Evolutionary conservation across 306 rosid species (phyloP).

Genomic region (Cotoneaster glaucophyllus): DNA sequence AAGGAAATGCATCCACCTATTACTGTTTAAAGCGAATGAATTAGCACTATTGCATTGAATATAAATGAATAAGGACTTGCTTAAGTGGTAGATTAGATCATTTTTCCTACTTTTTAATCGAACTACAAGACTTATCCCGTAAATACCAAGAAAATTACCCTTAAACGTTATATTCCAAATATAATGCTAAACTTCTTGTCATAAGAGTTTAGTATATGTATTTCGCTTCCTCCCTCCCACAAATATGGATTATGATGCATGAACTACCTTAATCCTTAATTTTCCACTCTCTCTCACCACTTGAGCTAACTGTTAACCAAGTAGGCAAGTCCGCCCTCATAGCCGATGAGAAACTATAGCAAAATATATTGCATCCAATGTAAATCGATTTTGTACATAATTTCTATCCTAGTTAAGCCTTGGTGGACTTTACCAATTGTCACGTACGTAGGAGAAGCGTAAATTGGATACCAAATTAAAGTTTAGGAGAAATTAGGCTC

Average conservation of each 20-base stretch:
- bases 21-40: not conserved
- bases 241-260: too few species aligned
- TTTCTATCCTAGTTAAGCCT: too few species aligned
- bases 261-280: not conserved
- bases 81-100: not conserved
- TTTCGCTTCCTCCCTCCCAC: too few species aligned
- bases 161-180: not conserved
- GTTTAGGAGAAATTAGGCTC: too few species aligned
- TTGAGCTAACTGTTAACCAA: not conserved
- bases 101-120: not conserved
- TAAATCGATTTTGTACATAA: too few species aligned
- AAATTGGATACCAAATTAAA: not conserved
- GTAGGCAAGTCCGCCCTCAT: too few species aligned
- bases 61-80: not conserved
- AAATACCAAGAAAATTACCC: not conserved
- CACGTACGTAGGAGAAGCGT: not conserved
- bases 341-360: too few species aligned
- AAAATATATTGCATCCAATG: too few species aligned
- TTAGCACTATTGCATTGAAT: not conserved
- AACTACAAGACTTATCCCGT: not conserved
- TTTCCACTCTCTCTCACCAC: not conserved
- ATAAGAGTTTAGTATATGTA: too few species aligned
- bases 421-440: too few species aligned
- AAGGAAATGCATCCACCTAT: not conserved
- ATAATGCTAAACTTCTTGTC: not conserved